Evolutionary conservation across 2,329 filamentous ascomycete species (phyloP), one percentile per base, ranked within the genome.

Genomic region (Neonectria punicea): DNA sequence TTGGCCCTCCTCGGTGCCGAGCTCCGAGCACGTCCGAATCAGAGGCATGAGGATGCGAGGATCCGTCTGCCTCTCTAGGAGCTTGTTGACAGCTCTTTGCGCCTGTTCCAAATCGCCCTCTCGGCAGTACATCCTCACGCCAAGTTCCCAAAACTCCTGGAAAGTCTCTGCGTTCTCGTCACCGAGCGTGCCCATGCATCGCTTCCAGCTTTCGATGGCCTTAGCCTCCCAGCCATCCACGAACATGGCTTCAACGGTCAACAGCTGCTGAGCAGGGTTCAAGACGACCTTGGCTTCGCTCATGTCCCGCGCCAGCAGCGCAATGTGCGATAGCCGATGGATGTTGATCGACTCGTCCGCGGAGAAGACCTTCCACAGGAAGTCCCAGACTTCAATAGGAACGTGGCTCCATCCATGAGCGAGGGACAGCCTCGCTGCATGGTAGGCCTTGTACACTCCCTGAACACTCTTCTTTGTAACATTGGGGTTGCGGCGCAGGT

Each of bases 221-320:
- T 87, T 84, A 5, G 81, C 80, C 61, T 86, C 82, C 76, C 87
- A 87, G 2, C 89, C 90, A 44, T 86, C 84, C 6, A 89, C 81
- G 68, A 92, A 90, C 44, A 92, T 81, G 61, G 90, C 88, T 73
- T 93, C 89, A 34, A 94, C 88, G 34, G 89, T 89, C 30, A 90
- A 80, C 18, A 94, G 79, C 68, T 89, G 87, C 71, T 92, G 90
- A 2, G 82, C 76, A 4, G 84, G 82, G 13, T 79, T 83, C 57
- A 94, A 79, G 1, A 81, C 69, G 53, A 87, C 81, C 8, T 87
- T 88, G 18, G 86, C 85, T 5, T 85, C 83, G 60, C 84, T 82
- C 83, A 93, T 90, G 73, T 94, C 92, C 71, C 89, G 85, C 5
- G 87, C 84, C 3, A 95, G 82, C 34, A 83, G 79, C 63, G 86